phyloP scores from a whole-genome alignment of 768 basidiomycete genomes.

The Dioszegia aurantiaca region DNA sequence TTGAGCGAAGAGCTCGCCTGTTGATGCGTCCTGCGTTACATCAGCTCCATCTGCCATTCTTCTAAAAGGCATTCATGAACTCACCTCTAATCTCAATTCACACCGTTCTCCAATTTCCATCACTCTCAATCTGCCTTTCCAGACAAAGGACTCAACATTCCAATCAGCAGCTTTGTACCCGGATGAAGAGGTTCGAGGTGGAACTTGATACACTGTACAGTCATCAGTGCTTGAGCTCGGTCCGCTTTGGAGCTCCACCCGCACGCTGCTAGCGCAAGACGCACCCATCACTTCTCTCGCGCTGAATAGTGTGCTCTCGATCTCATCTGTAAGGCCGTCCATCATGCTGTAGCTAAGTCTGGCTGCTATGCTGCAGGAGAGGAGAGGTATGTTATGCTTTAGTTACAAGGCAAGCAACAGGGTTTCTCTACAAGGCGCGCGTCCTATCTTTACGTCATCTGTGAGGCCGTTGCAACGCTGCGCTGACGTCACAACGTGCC shows the following conservation, averaged over 20 bases:
- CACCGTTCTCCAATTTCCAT: constrained; percentile 71
- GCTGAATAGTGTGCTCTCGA: constrained; percentile 84
- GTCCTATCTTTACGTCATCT: too few species aligned
- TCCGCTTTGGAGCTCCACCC: background rate
- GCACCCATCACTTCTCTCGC: constrained; percentile 86
- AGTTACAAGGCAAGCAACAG: too few species aligned
- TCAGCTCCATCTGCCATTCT: background rate
- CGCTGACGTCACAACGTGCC: background rate
- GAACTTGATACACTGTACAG: constrained; percentile 78
- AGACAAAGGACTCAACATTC: constrained; percentile 81
- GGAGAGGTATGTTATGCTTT: too few species aligned
- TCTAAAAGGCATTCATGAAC: constrained; percentile 31
- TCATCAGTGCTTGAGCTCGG: background rate
- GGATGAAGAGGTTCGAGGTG: constrained; percentile 77
- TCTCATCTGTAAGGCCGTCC: constrained; percentile 61
- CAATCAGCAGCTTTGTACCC: constrained; percentile 90
- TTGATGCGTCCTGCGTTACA: constrained; percentile 30
- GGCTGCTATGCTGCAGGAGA: too few species aligned
- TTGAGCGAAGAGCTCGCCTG: constrained; percentile 74
- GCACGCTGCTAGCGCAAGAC: too few species aligned
- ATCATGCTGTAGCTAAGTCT: too few species aligned
- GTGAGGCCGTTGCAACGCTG: too few species aligned
- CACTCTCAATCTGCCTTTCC: constrained; percentile 87
- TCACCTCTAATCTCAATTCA: constrained; percentile 74
- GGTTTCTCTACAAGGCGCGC: too few species aligned